Base-by-base conservation (phyloP, 2,329 filamentous ascomycete species). In the Aspergillus ochraceus region DNA sequence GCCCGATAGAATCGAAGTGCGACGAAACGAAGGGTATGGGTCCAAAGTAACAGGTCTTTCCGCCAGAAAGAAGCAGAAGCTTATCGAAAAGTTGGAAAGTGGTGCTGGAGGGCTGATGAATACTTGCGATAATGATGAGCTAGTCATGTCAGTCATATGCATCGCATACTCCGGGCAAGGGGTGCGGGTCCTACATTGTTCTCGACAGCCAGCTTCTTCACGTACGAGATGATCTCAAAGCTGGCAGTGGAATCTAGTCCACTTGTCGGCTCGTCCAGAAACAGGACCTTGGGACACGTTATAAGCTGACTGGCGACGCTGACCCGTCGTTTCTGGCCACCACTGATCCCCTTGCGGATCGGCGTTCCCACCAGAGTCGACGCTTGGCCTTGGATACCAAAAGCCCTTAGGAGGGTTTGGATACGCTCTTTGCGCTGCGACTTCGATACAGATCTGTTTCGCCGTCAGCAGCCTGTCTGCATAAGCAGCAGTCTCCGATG, bases 41-140 rank as follows among this genome's bases (percentile, higher is more conserved):
- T 0, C 91, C 92, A 64, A 89, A 91, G 75, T 92, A 96, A 64
- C 88, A 88, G 0, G 88, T 86, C 58, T 82, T 84, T 19, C 91
- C 91, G 3, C 78, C 79, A 0, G 90, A 92, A 0, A 96, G 81
- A 1, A 96, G 82, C 42, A 91, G 78, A 0, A 96, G 79, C 71
- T 90, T 91, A 71, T 96, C 91, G 66, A 96, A 96, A 12, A 92
- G 84, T 62, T 88, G 83, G 67, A 92, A 96, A 0, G 90, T 93
- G 0, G 87, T 84, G 0, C 90, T 90, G 0, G 90, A 94, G 0
- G 92, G 92, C 70, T 96, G 92, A 72, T 96, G 92, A 62, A 96
- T 95, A 45, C 89, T 91, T 4, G 89, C 89, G 60, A 96, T 87
- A 30, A 95, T 86, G 60, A 95, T 86, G 60, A 95, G 80, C 85